phyloP scores from a whole-genome alignment of 2,329 filamentous ascomycete species.

The Diaporthe capsici region DNA sequence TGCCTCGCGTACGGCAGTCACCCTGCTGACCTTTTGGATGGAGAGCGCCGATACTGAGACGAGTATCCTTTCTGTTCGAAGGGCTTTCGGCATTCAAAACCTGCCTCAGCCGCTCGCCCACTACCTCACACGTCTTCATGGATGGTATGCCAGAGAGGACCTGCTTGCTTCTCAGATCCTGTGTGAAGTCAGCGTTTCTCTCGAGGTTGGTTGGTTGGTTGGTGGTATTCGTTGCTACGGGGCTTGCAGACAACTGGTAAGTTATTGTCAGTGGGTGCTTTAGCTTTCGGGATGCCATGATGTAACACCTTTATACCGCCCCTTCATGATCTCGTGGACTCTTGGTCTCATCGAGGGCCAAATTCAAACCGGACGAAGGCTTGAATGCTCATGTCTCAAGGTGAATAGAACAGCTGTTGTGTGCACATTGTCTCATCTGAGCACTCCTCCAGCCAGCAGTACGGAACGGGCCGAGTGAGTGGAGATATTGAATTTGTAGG shows the following conservation, averaged over 20 bases:
- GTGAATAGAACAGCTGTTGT: not conserved
- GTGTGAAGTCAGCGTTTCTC: not conserved
- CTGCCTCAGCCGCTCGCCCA: not conserved
- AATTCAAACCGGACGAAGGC: not conserved
- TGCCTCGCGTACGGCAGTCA: not conserved
- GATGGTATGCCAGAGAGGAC: not conserved
- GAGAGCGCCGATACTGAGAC: not conserved
- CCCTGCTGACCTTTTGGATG: not conserved
- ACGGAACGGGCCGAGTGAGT: not conserved
- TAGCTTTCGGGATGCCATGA: not conserved
- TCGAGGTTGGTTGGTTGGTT: too few species aligned
- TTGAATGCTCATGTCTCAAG: not conserved
- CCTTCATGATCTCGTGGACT: not conserved
- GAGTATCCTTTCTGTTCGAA: not conserved
- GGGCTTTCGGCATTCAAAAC: not conserved
- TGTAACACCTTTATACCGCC: too few species aligned
- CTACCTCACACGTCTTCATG: too few species aligned
- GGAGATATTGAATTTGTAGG: too few species aligned
- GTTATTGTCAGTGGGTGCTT: constrained; percentile 1
- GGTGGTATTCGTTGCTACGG: not conserved
- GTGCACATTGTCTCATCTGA: not conserved
- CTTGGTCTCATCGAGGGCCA: not conserved
- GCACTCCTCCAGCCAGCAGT: not conserved
- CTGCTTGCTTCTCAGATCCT: not conserved
- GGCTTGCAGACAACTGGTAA: not conserved